Evolutionary conservation across 2,329 filamentous ascomycete species (phyloP).

Genomic region (Mariannaea sp.): DNA sequence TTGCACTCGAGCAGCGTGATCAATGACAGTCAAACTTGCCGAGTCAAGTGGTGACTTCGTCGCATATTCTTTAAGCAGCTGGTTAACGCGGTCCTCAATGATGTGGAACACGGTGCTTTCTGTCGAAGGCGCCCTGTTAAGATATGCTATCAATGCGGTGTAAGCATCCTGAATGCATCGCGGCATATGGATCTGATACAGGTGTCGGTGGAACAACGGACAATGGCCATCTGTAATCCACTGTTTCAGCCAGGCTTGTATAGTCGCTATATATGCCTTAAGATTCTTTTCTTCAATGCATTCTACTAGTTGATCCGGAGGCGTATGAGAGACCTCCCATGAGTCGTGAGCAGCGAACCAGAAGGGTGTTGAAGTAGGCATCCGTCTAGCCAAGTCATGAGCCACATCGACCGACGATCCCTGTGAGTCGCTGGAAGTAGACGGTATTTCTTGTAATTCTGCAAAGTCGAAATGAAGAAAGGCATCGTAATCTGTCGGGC

Average conservation of each 20-base stretch:
- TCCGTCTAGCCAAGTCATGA: not conserved
- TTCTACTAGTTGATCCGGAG: not conserved
- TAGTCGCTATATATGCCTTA: conserved; percentile 35
- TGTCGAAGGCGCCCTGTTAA: conserved; percentile 33
- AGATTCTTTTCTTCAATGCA: conserved; percentile 14
- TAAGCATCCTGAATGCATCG: conserved; percentile 38
- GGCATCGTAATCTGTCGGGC: not conserved
- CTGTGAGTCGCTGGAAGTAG: not conserved
- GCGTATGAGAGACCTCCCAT: conserved; percentile 23
- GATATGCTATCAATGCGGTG: conserved; percentile 34
- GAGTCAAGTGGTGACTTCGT: too few species aligned
- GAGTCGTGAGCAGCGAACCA: not conserved
- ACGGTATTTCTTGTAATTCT: not conserved
- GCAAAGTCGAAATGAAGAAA: not conserved
- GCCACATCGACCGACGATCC: not conserved
- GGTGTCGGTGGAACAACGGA: conserved; percentile 37
- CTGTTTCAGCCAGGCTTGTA: conserved; percentile 31
- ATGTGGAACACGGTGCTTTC: conserved; percentile 33
- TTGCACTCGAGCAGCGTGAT: conserved; percentile 31
- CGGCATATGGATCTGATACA: conserved; percentile 36
- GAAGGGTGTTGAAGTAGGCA: not conserved
- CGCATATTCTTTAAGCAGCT: conserved; percentile 1
- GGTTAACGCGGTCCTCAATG: conserved; percentile 27
- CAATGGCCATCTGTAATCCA: conserved; percentile 36
- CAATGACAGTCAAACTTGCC: not conserved